A percentile compares a stretch with the other conserved stretches of the same genome.
Conservation (phyloP, 1,284 basidiomycete species). For the Vanrija pseudolonga region DNA sequence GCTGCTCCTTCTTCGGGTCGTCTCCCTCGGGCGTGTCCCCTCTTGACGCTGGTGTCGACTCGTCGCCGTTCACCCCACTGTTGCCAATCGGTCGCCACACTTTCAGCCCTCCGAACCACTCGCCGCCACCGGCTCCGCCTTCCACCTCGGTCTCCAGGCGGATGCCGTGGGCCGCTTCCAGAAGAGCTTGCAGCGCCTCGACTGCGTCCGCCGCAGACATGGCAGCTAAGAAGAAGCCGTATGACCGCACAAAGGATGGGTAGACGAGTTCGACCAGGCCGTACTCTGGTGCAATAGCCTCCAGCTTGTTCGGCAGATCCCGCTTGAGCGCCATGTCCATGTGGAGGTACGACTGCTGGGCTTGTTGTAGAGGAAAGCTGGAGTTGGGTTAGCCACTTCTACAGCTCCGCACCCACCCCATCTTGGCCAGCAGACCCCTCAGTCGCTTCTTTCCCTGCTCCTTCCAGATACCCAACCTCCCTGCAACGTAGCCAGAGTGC, state of each 20-base stretch:
- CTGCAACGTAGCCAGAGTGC: conserved; percentile 93
- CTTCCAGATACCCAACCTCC: conserved; percentile 93
- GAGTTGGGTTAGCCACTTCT: neutral
- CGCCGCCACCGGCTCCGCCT: conserved; percentile 75
- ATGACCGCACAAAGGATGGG: conserved; percentile 86
- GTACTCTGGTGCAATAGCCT: conserved; percentile 90
- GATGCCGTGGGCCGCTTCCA: conserved; percentile 88
- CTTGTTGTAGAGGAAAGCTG: conserved; percentile 88
- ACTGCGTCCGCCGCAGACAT: conserved; percentile 90
- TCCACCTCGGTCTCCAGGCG: conserved; percentile 83
- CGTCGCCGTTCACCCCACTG: conserved; percentile 34
- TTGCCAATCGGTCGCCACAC: conserved; percentile 57
- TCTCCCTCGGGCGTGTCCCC: conserved; percentile 38
- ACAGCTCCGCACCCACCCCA: conserved; percentile 67
- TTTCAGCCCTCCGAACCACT: conserved; percentile 78
- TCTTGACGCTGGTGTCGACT: conserved; percentile 4
- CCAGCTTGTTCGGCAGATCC: conserved; percentile 74
- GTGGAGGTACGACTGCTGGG: conserved; percentile 86
- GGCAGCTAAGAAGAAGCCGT: conserved; percentile 79
- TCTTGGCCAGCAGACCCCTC: conserved; percentile 91
- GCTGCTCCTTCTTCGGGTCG: conserved; percentile 51
- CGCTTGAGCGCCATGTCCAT: conserved; percentile 95
- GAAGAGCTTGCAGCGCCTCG: conserved; percentile 78
- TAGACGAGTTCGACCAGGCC: conserved; percentile 92
- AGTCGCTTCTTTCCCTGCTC: conserved; percentile 85